Conservation (phyloP, 768 basidiomycete genomes). For the Hygrocybe punicea region DNA sequence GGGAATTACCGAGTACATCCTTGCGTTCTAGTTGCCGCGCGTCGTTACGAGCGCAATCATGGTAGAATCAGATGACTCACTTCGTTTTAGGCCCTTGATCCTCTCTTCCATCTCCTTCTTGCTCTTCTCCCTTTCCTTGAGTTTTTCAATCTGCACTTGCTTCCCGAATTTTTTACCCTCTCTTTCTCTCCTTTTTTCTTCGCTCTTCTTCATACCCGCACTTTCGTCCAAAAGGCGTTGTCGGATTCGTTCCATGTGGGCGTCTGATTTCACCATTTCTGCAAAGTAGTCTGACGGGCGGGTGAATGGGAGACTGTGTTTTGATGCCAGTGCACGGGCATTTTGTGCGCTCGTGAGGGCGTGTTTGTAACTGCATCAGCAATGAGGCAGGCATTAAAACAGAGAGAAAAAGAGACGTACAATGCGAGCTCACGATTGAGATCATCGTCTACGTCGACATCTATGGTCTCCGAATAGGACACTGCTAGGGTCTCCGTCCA, state of each 20-base stretch:
- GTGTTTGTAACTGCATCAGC: conserved; percentile 79
- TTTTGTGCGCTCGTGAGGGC: conserved; percentile 79
- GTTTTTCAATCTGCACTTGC: conserved; percentile 92
- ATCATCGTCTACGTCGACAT: conserved; percentile 81
- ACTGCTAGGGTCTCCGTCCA: conserved; percentile 84
- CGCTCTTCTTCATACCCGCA: conserved; percentile 84
- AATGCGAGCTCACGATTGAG: conserved; percentile 94
- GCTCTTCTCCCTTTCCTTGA: conserved; percentile 81
- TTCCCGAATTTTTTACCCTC: conserved; percentile 98
- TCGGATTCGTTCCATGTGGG: conserved; percentile 97
- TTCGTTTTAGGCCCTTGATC: conserved; percentile 84
- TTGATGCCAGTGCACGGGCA: conserved; percentile 73
- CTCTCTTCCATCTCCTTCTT: conserved; percentile 92
- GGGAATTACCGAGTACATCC: conserved; percentile 67
- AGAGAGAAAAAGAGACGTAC: conserved; percentile 46
- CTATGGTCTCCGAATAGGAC: conserved; percentile 67
- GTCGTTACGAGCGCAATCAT: too few relatives aligned
- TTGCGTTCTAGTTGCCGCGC: conserved; percentile 61
- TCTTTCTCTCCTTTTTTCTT: conserved; percentile 86
- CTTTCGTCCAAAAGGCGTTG: conserved; percentile 84
- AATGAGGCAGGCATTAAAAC: neutral
- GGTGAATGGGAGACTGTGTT: conserved; percentile 79
- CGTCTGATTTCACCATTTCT: conserved; percentile 96
- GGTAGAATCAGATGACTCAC: conserved; percentile 43
- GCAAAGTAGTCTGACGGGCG: conserved; percentile 94